These are phyloP conservation scores for Dichomitus squalens DNA, from an alignment of 1,284 basidiomycete species.

Conservation along the genomic window DNA sequence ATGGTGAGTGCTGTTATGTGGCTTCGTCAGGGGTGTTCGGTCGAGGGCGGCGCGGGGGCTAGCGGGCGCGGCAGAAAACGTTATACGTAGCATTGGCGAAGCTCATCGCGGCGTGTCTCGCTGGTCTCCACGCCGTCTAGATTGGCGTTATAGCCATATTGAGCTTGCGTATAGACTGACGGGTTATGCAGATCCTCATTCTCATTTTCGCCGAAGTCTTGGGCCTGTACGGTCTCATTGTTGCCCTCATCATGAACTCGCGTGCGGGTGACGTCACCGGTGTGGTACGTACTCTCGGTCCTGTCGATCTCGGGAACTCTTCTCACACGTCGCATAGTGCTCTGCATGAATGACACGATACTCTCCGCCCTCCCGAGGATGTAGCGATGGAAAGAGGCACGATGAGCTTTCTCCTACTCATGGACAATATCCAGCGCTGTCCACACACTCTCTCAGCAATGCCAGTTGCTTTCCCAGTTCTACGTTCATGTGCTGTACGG, in stretches of 20 bases:
- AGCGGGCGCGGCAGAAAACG: no score
- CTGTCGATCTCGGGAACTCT: not conserved
- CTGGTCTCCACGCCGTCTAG: not conserved
- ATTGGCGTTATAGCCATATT: not conserved
- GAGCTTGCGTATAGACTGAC: not conserved
- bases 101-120: no score
- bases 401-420: slow-evolving; percentile 1
- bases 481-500: slow-evolving; percentile 25
- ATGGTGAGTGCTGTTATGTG: slow-evolving; percentile 47
- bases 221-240: slow-evolving; percentile 84
- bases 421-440: slow-evolving; percentile 14
- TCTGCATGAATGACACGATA: slow-evolving; percentile 13
- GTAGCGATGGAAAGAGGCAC: slow-evolving; percentile 9
- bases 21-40: not conserved
- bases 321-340: slow-evolving; percentile 9
- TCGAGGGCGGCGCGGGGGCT: no score
- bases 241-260: slow-evolving; percentile 89
- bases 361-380: not conserved
- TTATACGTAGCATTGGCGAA: no score
- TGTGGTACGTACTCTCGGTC: slow-evolving; percentile 22
- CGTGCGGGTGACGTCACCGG: slow-evolving; percentile 37
- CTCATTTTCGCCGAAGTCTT: slow-evolving; percentile 88
- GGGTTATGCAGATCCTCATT: slow-evolving; percentile 53
- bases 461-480: slow-evolving; percentile 14
- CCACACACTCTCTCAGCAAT: slow-evolving; percentile 8